phyloP scores from a whole-genome alignment of 352 stramenopile species.

The Achlya hypogyna region DNA sequence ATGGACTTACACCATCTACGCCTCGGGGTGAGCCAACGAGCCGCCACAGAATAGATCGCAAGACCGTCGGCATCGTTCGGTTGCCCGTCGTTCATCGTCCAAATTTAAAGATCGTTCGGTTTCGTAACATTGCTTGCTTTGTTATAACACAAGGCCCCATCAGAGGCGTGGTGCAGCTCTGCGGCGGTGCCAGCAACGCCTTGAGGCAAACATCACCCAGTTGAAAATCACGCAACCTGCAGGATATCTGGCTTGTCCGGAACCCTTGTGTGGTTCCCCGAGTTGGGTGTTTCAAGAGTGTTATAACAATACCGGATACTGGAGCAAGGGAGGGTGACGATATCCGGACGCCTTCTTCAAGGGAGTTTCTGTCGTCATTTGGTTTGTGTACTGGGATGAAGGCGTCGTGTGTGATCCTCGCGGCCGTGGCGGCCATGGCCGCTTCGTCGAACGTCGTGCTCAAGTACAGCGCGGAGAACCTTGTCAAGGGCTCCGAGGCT shows the following conservation, averaged over 20 bases:
- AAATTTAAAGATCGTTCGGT: neutral
- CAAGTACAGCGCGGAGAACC: constrained; percentile 11
- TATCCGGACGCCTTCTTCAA: neutral
- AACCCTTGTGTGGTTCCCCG: neutral
- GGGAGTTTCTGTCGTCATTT: constrained; percentile 6
- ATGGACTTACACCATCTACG: neutral
- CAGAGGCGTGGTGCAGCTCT: too few species aligned
- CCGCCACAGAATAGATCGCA: too few species aligned
- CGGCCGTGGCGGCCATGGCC: neutral
- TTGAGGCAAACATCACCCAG: too few species aligned
- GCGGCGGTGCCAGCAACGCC: too few species aligned
- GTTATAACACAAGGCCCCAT: too few species aligned
- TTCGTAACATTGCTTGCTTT: too few species aligned
- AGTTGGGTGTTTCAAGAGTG: neutral
- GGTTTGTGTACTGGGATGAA: constrained; percentile 9
- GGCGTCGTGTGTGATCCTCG: neutral
- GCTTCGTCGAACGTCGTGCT: constrained; percentile 7
- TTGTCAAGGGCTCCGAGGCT: constrained; percentile 6
- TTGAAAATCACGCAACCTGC: neutral
- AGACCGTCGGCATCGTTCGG: neutral
- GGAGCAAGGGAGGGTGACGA: neutral
- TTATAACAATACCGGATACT: neutral
- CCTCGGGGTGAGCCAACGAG: too few species aligned
- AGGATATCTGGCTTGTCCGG: neutral
- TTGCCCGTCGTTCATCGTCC: neutral